phyloP scores from a whole-genome alignment of 2,329 filamentous ascomycete species.

The Calonectria pseudoturangicola region DNA sequence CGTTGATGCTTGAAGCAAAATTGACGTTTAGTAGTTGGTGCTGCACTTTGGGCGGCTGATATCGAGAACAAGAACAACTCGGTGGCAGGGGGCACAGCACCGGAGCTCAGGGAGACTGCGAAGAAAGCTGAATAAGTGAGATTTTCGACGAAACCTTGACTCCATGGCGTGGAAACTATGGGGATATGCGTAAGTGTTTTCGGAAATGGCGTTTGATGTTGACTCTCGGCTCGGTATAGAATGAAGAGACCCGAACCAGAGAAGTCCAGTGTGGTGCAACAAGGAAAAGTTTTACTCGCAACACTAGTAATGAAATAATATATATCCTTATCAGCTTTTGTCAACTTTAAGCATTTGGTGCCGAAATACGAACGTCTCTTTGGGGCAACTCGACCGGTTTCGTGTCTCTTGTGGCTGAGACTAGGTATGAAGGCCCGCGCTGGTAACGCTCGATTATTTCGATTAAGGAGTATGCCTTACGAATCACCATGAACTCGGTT shows the following conservation, averaged over 20 bases:
- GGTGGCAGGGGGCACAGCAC: constrained; percentile 71
- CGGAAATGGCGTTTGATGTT: neutral
- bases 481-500: neutral
- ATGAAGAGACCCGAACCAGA: constrained; percentile 1
- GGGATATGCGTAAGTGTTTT: neutral
- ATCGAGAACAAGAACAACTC: constrained; percentile 76
- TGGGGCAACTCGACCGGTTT: constrained; percentile 2
- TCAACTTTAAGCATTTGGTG: constrained; percentile 18
- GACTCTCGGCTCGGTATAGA: neutral
- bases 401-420: constrained; percentile 18
- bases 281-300: constrained; percentile 3
- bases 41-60: constrained; percentile 95
- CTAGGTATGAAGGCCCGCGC: neutral
- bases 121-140: constrained; percentile 66
- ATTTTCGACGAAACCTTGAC: too few relatives aligned
- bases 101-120: constrained; percentile 68
- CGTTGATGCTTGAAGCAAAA: neutral
- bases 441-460: neutral
- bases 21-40: constrained; percentile 77
- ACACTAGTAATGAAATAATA: constrained; percentile 7
- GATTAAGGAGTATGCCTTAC: neutral
- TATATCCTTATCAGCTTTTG: constrained; percentile 2
- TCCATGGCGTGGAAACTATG: neutral
- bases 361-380: constrained; percentile 14
- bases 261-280: constrained; percentile 16